phyloP scores from a whole-genome alignment of 2,329 filamentous ascomycete genomes.

The Mollisiaceae sp. region DNA sequence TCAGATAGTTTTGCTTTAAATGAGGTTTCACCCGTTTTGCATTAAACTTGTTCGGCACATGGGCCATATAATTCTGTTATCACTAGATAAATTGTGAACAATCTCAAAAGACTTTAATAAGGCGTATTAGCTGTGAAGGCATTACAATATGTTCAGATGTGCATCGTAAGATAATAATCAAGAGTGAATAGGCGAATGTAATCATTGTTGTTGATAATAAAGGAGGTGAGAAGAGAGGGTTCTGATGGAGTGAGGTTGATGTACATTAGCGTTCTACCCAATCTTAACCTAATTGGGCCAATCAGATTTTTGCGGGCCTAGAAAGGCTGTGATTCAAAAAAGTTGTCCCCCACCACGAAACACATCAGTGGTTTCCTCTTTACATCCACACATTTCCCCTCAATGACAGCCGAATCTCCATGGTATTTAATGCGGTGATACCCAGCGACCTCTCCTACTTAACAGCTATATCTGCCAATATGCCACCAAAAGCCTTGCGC shows the following conservation, averaged over 20 bases:
- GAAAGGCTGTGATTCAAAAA: conserved; percentile 21
- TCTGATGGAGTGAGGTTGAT: conserved; percentile 6
- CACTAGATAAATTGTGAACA: too few species aligned
- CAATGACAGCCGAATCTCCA: not conserved
- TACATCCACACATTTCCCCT: not conserved
- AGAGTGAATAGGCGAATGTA: not conserved
- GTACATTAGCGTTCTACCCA: not conserved
- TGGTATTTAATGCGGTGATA: conserved; percentile 25
- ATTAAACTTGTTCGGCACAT: too few species aligned
- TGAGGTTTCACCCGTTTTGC: too few species aligned
- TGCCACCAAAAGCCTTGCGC: conserved; percentile 38
- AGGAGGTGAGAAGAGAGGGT: not conserved
- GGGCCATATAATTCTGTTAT: too few species aligned
- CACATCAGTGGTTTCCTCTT: not conserved
- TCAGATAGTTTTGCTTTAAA: too few species aligned
- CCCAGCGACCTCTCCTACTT: not conserved
- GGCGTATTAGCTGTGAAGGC: too few species aligned
- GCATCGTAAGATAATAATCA: not conserved
- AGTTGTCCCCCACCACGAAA: conserved; percentile 23
- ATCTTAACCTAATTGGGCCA: not conserved
- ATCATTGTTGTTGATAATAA: not conserved
- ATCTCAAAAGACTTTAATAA: too few species aligned
- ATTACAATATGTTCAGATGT: too few species aligned
- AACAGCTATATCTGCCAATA: conserved; percentile 13
- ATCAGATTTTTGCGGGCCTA: conserved; percentile 1